A percentile compares a stretch with the other conserved stretches of the same genome.
Evolutionary conservation across 768 basidiomycete species (phyloP).

Genomic region (Pulveroboletus sp.): DNA sequence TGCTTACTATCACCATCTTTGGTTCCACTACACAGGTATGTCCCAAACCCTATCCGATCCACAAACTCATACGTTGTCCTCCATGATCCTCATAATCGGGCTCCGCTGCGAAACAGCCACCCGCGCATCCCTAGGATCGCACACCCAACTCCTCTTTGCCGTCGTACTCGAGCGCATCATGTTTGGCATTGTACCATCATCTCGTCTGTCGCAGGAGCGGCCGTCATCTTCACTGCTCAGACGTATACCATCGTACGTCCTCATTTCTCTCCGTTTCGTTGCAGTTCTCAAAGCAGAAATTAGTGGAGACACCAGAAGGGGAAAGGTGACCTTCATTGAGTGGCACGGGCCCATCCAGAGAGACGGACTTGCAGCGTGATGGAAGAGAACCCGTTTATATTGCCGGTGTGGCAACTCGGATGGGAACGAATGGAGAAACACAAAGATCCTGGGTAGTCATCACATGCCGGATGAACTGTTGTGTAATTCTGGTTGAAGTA

Average conservation of each 20-base stretch:
- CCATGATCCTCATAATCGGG: slow-evolving; percentile 47
- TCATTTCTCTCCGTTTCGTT: neutral
- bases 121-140: slow-evolving; percentile 60
- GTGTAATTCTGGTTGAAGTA: too few species aligned
- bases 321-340: too few species aligned
- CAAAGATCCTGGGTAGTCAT: too few species aligned
- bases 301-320: too few species aligned
- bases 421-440: too few species aligned
- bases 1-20: slow-evolving; percentile 17
- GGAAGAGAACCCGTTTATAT: too few species aligned
- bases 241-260: slow-evolving; percentile 5
- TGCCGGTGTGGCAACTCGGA: too few species aligned
- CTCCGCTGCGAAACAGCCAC: slow-evolving; percentile 65
- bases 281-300: slow-evolving; percentile 5
- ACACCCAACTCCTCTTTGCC: slow-evolving; percentile 67
- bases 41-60: neutral
- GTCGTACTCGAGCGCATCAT: slow-evolving; percentile 60
- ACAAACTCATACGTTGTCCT: slow-evolving; percentile 40
- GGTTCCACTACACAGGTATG: slow-evolving; percentile 18
- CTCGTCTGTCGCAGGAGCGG: slow-evolving; percentile 59
- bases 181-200: slow-evolving; percentile 56
- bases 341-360: too few species aligned
- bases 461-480: too few species aligned
- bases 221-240: slow-evolving; percentile 51
- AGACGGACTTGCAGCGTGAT: too few species aligned